Conservation (phyloP, 768 basidiomycete genomes). For the Coprinopsis strossmayeri region DNA sequence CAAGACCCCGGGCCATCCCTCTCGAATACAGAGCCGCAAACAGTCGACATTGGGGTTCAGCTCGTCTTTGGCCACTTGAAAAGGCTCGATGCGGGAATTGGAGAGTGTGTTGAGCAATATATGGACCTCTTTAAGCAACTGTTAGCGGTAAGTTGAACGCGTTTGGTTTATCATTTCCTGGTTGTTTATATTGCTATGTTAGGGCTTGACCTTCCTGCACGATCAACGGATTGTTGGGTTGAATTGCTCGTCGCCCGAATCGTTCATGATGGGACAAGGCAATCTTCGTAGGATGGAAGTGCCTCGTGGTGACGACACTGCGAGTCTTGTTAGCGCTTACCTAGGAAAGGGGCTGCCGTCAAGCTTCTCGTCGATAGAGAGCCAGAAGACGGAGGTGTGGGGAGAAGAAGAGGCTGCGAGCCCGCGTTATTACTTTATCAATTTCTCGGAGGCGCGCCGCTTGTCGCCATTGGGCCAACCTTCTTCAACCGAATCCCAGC, state of each 20-base stretch:
- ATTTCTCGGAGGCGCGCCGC: neutral
- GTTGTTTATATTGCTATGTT: neutral
- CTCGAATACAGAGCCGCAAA: neutral
- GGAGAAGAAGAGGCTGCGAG: neutral
- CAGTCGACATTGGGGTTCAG: neutral
- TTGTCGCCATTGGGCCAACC: neutral
- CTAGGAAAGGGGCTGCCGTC: neutral
- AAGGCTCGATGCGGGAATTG: neutral
- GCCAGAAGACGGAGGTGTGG: neutral
- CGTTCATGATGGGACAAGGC: conserved; percentile 1
- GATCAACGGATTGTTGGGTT: neutral
- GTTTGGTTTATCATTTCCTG: neutral
- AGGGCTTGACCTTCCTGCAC: conserved; percentile 2
- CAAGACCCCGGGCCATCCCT: neutral
- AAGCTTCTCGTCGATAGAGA: neutral
- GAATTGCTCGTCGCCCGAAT: neutral
- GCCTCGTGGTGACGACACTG: neutral
- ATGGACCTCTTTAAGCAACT: conserved; percentile 3
- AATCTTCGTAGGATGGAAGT: neutral
- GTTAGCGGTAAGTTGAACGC: neutral
- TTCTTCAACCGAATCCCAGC: neutral
- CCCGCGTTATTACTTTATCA: too few relatives aligned
- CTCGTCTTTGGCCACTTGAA: conserved; percentile 2
- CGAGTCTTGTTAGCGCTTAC: neutral
- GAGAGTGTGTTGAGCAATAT: neutral